These are phyloP conservation scores for Citrus sp. DNA, from an alignment of 345 rosid species.

Conservation along the genomic window DNA sequence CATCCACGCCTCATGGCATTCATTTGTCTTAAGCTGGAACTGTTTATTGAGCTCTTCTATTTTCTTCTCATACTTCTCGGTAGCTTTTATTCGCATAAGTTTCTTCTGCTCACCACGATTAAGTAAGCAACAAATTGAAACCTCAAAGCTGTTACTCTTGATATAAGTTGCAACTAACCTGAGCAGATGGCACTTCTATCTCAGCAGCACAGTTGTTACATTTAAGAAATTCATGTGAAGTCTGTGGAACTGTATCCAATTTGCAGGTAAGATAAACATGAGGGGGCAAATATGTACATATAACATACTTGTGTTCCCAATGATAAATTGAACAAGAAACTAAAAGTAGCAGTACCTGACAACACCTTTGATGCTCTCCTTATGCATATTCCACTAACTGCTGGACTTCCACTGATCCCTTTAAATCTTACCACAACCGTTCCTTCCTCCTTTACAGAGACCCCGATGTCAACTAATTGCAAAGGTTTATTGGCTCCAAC, in stretches of 20 bases:
- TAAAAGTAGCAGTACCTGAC: slow-evolving; percentile 37
- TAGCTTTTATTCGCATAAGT: slow-evolving; percentile 64
- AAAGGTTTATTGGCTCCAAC: slow-evolving; percentile 87
- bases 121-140: slow-evolving; percentile 18
- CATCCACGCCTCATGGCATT: slow-evolving; percentile 99
- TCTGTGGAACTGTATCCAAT: slow-evolving; percentile 41
- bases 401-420: slow-evolving; percentile 74
- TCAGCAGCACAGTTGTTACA: slow-evolving; percentile 69
- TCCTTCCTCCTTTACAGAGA: slow-evolving; percentile 65
- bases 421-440: slow-evolving; percentile 56
- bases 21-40: slow-evolving; percentile 74
- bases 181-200: slow-evolving; percentile 65
- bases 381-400: slow-evolving; percentile 75
- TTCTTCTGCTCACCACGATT: slow-evolving; percentile 53
- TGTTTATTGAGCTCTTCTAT: slow-evolving; percentile 67
- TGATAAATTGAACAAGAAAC: slow-evolving; percentile 6
- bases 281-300: slow-evolving; percentile 4
- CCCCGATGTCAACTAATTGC: slow-evolving; percentile 66
- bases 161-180: slow-evolving; percentile 42
- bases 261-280: slow-evolving; percentile 10
- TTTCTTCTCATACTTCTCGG: slow-evolving; percentile 77
- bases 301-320: neutral
- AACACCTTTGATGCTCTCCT: slow-evolving; percentile 57
- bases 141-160: slow-evolving; percentile 10
- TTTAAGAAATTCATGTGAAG: slow-evolving; percentile 55